Conservation (phyloP, 2,329 filamentous ascomycete genomes). For the Aspergillus sp. region DNA sequence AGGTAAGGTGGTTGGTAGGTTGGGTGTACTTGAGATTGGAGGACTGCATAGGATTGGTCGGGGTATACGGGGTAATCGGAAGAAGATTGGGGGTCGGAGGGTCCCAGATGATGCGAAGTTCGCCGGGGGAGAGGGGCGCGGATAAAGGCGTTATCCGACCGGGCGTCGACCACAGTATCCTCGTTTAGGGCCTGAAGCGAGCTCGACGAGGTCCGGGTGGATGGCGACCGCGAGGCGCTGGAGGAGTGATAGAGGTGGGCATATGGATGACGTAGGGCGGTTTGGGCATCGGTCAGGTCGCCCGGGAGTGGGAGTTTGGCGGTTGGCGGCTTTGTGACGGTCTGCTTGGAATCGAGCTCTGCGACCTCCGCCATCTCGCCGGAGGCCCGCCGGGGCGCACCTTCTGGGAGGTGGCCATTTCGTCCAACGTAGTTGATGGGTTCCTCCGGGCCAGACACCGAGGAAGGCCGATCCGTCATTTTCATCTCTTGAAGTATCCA, state of each 20-base stretch:
- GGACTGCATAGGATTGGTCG: constrained; percentile 47
- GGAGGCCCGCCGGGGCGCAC: constrained; percentile 16
- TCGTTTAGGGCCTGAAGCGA: constrained; percentile 42
- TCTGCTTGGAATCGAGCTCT: constrained; percentile 14
- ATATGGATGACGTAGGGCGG: constrained; percentile 31
- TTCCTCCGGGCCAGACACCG: constrained; percentile 31
- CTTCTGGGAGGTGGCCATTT: constrained; percentile 23
- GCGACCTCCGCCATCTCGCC: constrained; percentile 21
- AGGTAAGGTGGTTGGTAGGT: constrained; percentile 38
- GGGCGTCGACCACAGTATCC: constrained; percentile 34
- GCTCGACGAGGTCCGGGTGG: constrained; percentile 41
- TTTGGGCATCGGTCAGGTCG: constrained; percentile 28
- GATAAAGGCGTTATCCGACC: constrained; percentile 27
- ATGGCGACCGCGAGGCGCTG: constrained; percentile 32
- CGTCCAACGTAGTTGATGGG: constrained; percentile 20
- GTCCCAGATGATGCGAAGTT: constrained; percentile 25
- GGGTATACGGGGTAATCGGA: constrained; percentile 45
- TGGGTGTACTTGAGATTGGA: constrained; percentile 44
- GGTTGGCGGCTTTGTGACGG: constrained; percentile 22
- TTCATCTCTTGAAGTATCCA: constrained; percentile 24
- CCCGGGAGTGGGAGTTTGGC: constrained; percentile 24
- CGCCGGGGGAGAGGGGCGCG: constrained; percentile 24
- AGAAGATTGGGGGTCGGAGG: constrained; percentile 20
- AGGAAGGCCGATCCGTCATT: constrained; percentile 31
- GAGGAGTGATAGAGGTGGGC: constrained; percentile 34